These are phyloP conservation scores for Jacaranda mimosifolia DNA, from an alignment of 257 asterid genomes.

Conservation along the genomic window DNA sequence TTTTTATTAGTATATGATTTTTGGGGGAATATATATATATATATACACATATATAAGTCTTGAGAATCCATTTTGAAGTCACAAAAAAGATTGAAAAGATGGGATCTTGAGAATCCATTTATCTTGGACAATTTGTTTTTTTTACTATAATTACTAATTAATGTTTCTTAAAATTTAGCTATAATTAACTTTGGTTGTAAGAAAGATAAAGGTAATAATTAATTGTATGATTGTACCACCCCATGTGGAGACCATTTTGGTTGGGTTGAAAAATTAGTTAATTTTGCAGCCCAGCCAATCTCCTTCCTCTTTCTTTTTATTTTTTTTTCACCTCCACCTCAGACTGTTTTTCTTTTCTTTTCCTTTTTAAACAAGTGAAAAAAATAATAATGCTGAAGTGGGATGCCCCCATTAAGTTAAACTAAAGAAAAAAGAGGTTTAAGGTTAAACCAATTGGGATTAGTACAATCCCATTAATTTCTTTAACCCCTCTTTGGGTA, in stretches of 20 bases:
- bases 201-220: not conserved
- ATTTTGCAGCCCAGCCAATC: conserved; percentile 22
- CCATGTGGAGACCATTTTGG: conserved; percentile 44
- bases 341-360: not conserved
- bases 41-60: too few species aligned
- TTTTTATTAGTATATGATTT: not conserved
- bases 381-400: not conserved
- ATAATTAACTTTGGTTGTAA: conserved; percentile 17
- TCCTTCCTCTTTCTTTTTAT: not conserved
- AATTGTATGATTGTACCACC: conserved; percentile 28
- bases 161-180: not conserved
- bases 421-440: not conserved
- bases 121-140: too few species aligned
- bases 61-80: not conserved
- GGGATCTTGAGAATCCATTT: too few species aligned
- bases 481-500: not conserved
- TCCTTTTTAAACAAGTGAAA: not conserved
- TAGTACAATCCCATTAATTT: conserved; percentile 12
- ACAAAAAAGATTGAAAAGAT: not conserved
- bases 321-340: not conserved
- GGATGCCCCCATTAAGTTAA: conserved; percentile 14
- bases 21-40: conserved; percentile 4
- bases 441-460: conserved; percentile 26
- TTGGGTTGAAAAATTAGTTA: not conserved
- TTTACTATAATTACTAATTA: conserved; percentile 22